Percentiles rank a stretch among this genome's conserved stretches.
phyloP scores from a whole-genome alignment of 257 asterid genomes.

The Gentiana macrophylla region DNA sequence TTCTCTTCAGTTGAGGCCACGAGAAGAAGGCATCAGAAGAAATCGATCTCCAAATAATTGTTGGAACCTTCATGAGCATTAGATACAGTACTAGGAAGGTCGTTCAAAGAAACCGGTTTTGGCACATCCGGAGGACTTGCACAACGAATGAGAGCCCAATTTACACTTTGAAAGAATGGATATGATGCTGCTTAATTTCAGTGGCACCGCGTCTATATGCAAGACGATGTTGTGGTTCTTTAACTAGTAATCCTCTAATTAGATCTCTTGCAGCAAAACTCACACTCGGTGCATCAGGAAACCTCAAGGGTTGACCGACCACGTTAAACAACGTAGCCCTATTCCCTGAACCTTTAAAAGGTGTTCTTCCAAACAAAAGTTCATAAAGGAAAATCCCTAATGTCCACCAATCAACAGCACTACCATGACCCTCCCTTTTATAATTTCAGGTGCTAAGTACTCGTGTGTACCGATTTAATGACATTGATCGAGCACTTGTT shows the following conservation, averaged over 20 bases:
- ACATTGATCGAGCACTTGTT: constrained; percentile 36
- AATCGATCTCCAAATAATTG: constrained; percentile 55
- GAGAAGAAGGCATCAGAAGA: constrained; percentile 25
- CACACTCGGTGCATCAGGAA: constrained; percentile 31
- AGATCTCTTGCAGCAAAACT: constrained; percentile 37
- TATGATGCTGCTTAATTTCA: constrained; percentile 30
- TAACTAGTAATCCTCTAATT: constrained; percentile 30
- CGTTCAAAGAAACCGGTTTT: constrained; percentile 22
- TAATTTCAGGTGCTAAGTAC: constrained; percentile 35
- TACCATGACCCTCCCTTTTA: constrained; percentile 41
- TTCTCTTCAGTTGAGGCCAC: too few relatives aligned
- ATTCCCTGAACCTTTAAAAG: constrained; percentile 37
- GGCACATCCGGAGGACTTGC: constrained; percentile 40
- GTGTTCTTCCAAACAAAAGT: constrained; percentile 33
- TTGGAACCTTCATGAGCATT: constrained; percentile 25
- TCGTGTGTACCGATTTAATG: constrained; percentile 40
- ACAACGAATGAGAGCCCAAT: constrained; percentile 37
- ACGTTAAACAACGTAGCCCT: constrained; percentile 38
- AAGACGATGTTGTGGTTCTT: constrained; percentile 35
- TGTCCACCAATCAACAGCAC: constrained; percentile 45
- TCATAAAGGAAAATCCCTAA: constrained; percentile 32
- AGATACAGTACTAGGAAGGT: constrained; percentile 16
- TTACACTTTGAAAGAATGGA: constrained; percentile 37
- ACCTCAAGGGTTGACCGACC: constrained; percentile 38
- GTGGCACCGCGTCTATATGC: constrained; percentile 40